These are phyloP conservation scores for Saccharum spontaneum DNA, from an alignment of 176 grass and related monocot genomes.

Conservation along the genomic window DNA sequence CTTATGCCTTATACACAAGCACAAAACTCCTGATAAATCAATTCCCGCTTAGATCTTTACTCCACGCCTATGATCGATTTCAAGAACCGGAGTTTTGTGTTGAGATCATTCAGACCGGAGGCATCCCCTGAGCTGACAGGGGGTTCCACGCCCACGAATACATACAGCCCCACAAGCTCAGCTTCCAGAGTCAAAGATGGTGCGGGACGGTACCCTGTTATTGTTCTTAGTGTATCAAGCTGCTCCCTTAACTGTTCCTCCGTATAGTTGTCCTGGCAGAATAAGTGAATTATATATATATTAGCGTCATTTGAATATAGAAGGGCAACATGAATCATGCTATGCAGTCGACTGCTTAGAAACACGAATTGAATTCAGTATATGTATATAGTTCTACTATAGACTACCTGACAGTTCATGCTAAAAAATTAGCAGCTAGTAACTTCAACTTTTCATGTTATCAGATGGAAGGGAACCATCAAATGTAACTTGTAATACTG, in stretches of 20 bases:
- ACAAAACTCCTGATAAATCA: not conserved
- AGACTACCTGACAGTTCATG: not conserved
- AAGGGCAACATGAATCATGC: not conserved
- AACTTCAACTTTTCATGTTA: not conserved
- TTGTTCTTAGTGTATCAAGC: slow-evolving; percentile 30
- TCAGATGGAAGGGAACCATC: not conserved
- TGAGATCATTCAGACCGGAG: slow-evolving; percentile 22
- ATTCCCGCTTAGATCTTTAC: not conserved
- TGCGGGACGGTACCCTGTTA: slow-evolving; percentile 23
- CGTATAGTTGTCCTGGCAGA: slow-evolving; percentile 28
- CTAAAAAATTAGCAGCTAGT: not conserved
- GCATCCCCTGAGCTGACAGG: not conserved
- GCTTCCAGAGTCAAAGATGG: slow-evolving; percentile 24
- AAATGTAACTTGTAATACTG: not conserved
- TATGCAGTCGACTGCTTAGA: not conserved
- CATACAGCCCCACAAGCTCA: slow-evolving; percentile 20
- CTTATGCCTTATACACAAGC: not conserved
- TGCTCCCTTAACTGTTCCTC: slow-evolving; percentile 44
- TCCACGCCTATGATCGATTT: slow-evolving; percentile 51
- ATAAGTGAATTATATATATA: not conserved
- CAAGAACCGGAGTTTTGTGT: slow-evolving; percentile 27
- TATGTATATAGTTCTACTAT: too few species aligned
- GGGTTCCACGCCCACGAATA: slow-evolving; percentile 42
- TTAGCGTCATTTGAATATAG: not conserved
- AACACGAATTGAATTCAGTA: too few species aligned